Percentiles rank a stretch among this genome's conserved stretches.
Evolutionary conservation across 148 eudicot genomes (phyloP).

Genomic region (Linanthus parryae): DNA sequence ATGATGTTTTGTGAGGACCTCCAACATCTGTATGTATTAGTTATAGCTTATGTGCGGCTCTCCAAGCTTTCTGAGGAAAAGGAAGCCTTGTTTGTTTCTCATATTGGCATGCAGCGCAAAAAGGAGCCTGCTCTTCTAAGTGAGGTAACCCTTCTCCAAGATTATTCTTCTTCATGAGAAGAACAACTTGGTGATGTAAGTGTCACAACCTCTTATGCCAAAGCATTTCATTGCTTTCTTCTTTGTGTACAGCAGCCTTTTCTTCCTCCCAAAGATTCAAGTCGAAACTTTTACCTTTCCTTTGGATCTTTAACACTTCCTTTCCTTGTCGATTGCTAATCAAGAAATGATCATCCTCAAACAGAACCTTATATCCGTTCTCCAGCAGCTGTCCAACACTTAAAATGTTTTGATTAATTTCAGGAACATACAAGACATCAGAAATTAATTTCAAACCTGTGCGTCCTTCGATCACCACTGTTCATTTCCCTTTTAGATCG

Average conservation of each 20-base stretch:
- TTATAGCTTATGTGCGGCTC: too few relatives aligned
- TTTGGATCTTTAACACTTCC: neutral
- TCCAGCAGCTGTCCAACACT: neutral
- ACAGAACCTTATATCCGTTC: neutral
- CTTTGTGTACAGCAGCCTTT: too few relatives aligned
- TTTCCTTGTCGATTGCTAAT: neutral
- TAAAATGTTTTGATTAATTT: neutral
- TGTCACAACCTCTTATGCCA: constrained; percentile 1
- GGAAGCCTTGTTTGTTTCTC: neutral
- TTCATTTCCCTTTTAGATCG: neutral
- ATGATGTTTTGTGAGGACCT: too few relatives aligned
- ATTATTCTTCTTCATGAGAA: neutral
- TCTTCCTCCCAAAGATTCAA: too few relatives aligned
- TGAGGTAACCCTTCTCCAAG: neutral
- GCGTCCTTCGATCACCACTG: neutral
- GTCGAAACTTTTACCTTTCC: neutral
- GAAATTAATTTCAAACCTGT: neutral
- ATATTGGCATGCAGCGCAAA: neutral
- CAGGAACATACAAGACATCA: neutral
- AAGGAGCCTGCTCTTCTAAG: neutral
- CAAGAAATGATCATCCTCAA: neutral
- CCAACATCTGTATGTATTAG: too few relatives aligned
- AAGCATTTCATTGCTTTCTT: too few relatives aligned
- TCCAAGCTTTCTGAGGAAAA: too few relatives aligned
- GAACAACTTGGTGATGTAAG: neutral